These are phyloP conservation scores for Trichaptum fuscoviolaceum DNA, from an alignment of 768 basidiomycete species.

Conservation along the genomic window DNA sequence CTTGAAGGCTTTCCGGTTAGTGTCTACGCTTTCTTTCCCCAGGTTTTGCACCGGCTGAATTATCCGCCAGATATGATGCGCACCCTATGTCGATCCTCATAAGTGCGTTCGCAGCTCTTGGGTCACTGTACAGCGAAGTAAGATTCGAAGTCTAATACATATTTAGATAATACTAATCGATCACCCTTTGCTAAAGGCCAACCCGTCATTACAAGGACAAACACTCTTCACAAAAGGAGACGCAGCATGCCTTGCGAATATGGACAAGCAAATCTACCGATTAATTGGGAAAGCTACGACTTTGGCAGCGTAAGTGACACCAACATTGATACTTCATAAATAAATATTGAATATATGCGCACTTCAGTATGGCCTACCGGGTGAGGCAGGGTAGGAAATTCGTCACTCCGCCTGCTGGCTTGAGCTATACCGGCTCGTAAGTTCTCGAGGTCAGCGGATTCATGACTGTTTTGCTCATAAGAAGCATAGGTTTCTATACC, in stretches of 20 bases:
- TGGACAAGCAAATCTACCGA: slow-evolving; percentile 92
- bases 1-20: slow-evolving; percentile 61
- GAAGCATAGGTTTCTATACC: slow-evolving; percentile 71
- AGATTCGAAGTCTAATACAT: neutral
- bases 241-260: slow-evolving; percentile 58
- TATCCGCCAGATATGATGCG: slow-evolving; percentile 64
- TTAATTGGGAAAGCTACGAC: slow-evolving; percentile 87
- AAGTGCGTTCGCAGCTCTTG: slow-evolving; percentile 82
- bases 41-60: neutral
- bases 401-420: slow-evolving; percentile 73
- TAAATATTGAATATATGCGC: slow-evolving; percentile 3
- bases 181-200: slow-evolving; percentile 26
- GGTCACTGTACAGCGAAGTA: slow-evolving; percentile 78
- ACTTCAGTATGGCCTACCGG: slow-evolving; percentile 81
- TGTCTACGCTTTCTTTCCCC: slow-evolving; percentile 9
- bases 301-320: slow-evolving; percentile 65
- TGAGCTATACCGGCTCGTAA: slow-evolving; percentile 81
- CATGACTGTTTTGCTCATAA: neutral
- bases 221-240: slow-evolving; percentile 70
- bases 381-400: slow-evolving; percentile 88
- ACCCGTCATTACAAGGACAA: slow-evolving; percentile 86
- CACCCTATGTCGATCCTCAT: slow-evolving; percentile 91
- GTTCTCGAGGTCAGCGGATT: slow-evolving; percentile 20
- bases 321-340: neutral
- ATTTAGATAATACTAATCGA: slow-evolving; percentile 7